phyloP scores from a whole-genome alignment of 176 grass and related monocot genomes.

The Oryza glumipatula region DNA sequence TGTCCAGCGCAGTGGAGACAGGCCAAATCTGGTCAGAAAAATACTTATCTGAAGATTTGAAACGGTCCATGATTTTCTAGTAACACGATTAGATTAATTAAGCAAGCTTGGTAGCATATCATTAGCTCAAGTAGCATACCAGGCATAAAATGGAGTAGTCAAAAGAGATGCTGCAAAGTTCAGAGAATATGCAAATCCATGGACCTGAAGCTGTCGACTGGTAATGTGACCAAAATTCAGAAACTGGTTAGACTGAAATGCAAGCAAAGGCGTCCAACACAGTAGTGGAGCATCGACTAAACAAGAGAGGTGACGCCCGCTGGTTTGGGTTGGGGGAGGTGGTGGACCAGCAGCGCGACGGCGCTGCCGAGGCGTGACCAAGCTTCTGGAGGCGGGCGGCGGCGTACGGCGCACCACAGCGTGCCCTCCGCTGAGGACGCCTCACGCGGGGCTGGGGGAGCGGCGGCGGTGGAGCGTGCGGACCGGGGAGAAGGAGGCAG shows the following conservation, averaged over 20 bases:
- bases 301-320: no score
- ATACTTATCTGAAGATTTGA: not conserved
- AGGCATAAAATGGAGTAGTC: not conserved
- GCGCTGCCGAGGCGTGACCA: no score
- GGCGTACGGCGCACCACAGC: no score
- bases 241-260: not conserved
- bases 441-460: no score
- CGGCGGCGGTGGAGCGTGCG: no score
- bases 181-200: not conserved
- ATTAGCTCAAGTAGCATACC: not conserved
- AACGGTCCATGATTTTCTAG: not conserved
- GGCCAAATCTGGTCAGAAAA: constrained; percentile 8
- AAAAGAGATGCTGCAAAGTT: not conserved
- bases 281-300: no score
- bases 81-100: not conserved
- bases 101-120: not conserved
- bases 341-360: no score
- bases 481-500: no score
- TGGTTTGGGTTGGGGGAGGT: no score
- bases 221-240: not conserved
- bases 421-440: no score
- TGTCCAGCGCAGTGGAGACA: not conserved
- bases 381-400: no score
- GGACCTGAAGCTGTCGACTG: not conserved
- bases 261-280: not conserved